Evolutionary conservation across 2,329 filamentous ascomycete genomes (phyloP), one percentile per base, ranked within the genome.

Genomic region (Huntiella savannae): DNA sequence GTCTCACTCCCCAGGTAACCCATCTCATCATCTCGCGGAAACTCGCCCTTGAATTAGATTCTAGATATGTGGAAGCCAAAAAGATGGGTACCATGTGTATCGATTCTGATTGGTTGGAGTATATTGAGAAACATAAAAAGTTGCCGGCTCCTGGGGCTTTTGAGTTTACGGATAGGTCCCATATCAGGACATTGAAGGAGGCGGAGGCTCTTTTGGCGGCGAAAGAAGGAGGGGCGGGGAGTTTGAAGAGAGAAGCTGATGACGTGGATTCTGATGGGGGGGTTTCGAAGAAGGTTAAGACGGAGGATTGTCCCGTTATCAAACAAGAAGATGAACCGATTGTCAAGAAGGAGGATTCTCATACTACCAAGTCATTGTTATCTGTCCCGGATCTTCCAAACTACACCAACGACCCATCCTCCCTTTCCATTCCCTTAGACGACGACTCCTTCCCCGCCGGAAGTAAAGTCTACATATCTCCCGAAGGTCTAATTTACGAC

Each of bases 401-500:
- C 8, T 28, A 28, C 7, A 28, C 22, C 22, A 28, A 28, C 22
- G 22, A 28, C 8, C 22, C 22, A 28, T 28, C 22, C 22, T 28
- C 22, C 6, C 22, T 66, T 3, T 57, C 58, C 10, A 65, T 77
- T 37, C 70, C 71, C 0, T 51, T 75, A 2, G 73, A 77, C 49
- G 64, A 68, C 32, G 22, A 28, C 7, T 28, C 22, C 7, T 54
- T 65, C 2, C 5, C 49, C 8, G 22, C 22, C 7, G 56, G 54
- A 11, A 65, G 63, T 36, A 56, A 61, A 13, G 82, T 92, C 32
- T 77, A 80, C 55, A 71, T 88, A 47, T 79, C 79, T 50, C 61
- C 70, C 1, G 60, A 70, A 35, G 74, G 75, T 15, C 62, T 79
- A 47, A 83, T 88, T 41, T 88, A 74, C 58, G 84, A 92, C 56